Base-by-base conservation (phyloP, 257 asterid genomes). In the Lantana camara region DNA sequence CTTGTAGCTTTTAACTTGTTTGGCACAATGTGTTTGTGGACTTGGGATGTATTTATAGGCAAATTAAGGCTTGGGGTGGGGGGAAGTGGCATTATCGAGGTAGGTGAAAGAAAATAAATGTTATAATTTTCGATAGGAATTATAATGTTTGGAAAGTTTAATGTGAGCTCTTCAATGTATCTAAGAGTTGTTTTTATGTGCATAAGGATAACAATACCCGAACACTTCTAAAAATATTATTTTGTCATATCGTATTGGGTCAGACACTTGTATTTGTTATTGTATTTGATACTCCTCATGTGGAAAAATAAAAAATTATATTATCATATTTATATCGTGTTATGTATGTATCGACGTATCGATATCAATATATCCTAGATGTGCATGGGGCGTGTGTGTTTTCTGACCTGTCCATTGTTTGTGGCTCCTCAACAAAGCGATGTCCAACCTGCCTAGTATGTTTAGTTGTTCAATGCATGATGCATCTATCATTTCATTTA, bases 81-180 rank as follows among this genome's bases (percentile, higher is more conserved):
- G 1, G 42, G 67, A 66, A 16, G 16, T 10, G n/a, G 73, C 68
- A 47, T 22, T 76, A 68, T 71, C 51, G 64, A 63, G 69, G 80
- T 61, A 12, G 84, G 80, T 73, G 67, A 17, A 4, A 66, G 35
- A 45, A 51, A 68, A 40, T 75, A 55, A 66, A 75, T 77, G 72
- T 45, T 53, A 60, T 32, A 57, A 46, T 54, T 37, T 63, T 71
- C 44, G 57, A 62, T 59, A 41, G 20, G 70, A 69, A 14, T 51
- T 47, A 52, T 66, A 27, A 60, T 49, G 57, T 24, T n/a, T 57
- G 70, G 17, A 40, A 44, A 50, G 48, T 72, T 62, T 69, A 56
- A 75, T 54, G 58, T 64, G 52, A 51, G 62, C 74, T 49, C 61
- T 63, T 50, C 55, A 54, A 62, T 52, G 73, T 57, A 63, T 49